These are phyloP conservation scores for Exophiala mesophila DNA, from an alignment of 2,329 filamentous ascomycete genomes.

Conservation along the genomic window DNA sequence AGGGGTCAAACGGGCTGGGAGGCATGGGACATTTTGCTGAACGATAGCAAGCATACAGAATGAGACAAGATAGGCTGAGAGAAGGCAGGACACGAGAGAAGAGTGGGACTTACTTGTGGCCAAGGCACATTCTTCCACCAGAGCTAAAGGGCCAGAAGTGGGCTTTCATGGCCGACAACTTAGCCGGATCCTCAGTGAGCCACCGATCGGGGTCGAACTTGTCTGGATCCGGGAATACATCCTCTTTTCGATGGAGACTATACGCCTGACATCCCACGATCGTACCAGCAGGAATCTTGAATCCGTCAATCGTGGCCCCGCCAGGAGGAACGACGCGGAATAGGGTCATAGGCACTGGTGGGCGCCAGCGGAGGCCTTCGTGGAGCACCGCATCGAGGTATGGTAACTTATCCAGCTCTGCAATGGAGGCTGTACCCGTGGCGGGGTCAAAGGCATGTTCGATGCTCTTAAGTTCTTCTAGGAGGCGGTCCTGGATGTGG, in stretches of 20 bases:
- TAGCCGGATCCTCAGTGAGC: slow-evolving; percentile 40
- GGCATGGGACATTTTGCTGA: too few species aligned
- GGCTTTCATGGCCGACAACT: slow-evolving; percentile 38
- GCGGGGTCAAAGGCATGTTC: slow-evolving; percentile 11
- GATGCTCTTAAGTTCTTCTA: slow-evolving; percentile 38
- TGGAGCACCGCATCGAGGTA: slow-evolving; percentile 46
- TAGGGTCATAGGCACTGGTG: slow-evolving; percentile 34
- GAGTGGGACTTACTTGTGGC: slow-evolving; percentile 14
- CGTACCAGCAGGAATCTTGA: slow-evolving; percentile 31
- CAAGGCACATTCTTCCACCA: slow-evolving; percentile 46
- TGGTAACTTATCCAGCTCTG: slow-evolving; percentile 32
- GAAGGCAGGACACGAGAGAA: too few species aligned
- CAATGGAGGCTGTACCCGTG: slow-evolving; percentile 12
- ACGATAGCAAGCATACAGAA: too few species aligned
- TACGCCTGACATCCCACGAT: slow-evolving; percentile 42
- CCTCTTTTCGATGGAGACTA: slow-evolving; percentile 47
- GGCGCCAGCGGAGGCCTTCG: slow-evolving; percentile 44
- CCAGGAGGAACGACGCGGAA: slow-evolving; percentile 37
- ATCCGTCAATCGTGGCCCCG: slow-evolving; percentile 29
- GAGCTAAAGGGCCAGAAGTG: slow-evolving; percentile 50
- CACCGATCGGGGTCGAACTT: slow-evolving; percentile 46
- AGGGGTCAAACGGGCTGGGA: too few species aligned
- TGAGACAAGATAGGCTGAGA: too few species aligned
- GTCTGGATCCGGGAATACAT: slow-evolving; percentile 46
- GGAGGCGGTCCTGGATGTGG: slow-evolving; percentile 42